A percentile compares a stretch with the other conserved stretches of the same genome.
Evolutionary conservation across 225 moss, liverwort and hornwort species (phyloP).

Genomic region (Ulota crispa): DNA sequence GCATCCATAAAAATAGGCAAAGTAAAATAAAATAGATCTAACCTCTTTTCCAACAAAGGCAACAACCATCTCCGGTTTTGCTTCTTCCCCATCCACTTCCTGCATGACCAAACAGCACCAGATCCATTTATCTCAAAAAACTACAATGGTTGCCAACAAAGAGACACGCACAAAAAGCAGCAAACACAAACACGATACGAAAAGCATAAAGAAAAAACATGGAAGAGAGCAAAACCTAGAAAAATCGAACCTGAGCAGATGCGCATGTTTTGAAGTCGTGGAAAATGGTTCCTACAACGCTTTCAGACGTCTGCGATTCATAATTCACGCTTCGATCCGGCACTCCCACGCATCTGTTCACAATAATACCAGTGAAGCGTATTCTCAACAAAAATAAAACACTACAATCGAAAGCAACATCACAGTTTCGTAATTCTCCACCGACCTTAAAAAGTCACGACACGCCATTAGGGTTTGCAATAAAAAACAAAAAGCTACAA

Average conservation of each 20-base stretch:
- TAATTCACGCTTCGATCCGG: constrained; percentile 45
- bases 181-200: background rate
- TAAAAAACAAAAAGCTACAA: background rate
- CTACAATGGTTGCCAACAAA: background rate
- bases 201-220: background rate
- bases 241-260: constrained; percentile 29
- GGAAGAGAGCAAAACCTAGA: background rate
- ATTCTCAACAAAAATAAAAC: background rate
- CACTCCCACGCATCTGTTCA: constrained; percentile 44
- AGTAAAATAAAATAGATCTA: constrained; percentile 1
- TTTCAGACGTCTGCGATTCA: constrained; percentile 40
- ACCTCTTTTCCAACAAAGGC: constrained; percentile 50
- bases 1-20: background rate
- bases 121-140: background rate
- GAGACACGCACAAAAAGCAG: background rate
- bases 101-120: constrained; percentile 24
- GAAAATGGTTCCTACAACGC: constrained; percentile 27
- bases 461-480: constrained; percentile 2
- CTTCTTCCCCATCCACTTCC: constrained; percentile 12
- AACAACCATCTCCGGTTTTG: constrained; percentile 44
- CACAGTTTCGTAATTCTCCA: background rate
- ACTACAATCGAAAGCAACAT: background rate
- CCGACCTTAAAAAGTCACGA: background rate
- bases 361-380: background rate
- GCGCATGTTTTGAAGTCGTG: constrained; percentile 24